These are phyloP conservation scores for Scedosporium apiospermum DNA, from an alignment of 2,329 filamentous ascomycete genomes.

Conservation along the genomic window DNA sequence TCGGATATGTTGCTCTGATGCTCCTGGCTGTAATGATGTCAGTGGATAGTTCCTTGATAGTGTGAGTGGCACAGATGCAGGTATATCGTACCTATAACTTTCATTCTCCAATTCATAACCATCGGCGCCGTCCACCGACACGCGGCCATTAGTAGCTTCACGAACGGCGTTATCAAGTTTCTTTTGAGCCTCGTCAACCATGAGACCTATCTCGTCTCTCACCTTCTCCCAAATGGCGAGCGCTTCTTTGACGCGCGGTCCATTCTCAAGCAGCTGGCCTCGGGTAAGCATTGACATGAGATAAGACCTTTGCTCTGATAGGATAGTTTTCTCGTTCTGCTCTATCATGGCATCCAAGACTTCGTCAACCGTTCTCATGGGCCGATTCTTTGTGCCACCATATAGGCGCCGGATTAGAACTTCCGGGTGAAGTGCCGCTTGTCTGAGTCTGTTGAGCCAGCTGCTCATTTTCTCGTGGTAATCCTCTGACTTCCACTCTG, in stretches of 20 bases:
- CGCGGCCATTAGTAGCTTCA: constrained; percentile 10
- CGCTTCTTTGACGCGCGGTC: constrained; percentile 56
- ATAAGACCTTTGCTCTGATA: constrained; percentile 58
- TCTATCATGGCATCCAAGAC: constrained; percentile 90
- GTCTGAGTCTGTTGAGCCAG: constrained; percentile 69
- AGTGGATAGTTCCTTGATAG: neutral
- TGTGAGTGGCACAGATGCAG: neutral
- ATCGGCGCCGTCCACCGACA: constrained; percentile 12
- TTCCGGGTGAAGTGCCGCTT: constrained; percentile 79
- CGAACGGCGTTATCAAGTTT: constrained; percentile 32
- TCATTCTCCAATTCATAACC: constrained; percentile 15
- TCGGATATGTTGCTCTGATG: constrained; percentile 5
- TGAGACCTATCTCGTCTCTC: constrained; percentile 33
- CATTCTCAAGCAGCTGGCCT: constrained; percentile 74
- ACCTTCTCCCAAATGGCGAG: constrained; percentile 59
- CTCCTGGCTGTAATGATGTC: neutral
- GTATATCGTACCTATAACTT: neutral
- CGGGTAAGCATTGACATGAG: constrained; percentile 54
- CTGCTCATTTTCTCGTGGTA: constrained; percentile 63
- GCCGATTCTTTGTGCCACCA: constrained; percentile 51
- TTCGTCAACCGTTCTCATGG: constrained; percentile 73
- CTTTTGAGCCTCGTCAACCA: constrained; percentile 43
- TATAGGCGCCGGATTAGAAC: constrained; percentile 57
- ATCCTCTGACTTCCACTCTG: constrained; percentile 57
- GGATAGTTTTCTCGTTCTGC: constrained; percentile 60